Conservation (phyloP, 169 alveolate species). For the Plasmodium blacklocki region DNA sequence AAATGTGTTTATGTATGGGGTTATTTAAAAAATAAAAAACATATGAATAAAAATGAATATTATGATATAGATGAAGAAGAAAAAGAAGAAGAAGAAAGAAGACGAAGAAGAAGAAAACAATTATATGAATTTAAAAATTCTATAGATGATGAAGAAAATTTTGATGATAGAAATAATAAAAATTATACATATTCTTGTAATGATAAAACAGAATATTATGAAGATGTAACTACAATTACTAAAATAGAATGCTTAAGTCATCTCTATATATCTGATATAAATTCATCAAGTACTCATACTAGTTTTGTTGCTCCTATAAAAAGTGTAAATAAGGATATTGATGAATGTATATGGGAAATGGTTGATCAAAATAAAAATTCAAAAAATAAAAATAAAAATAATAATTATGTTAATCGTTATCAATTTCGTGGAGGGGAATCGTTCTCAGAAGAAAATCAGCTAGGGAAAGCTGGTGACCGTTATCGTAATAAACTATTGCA, state of each 20-base stretch:
- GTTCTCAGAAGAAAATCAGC: not conserved
- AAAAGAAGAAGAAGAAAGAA: not conserved
- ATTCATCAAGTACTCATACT: slow-evolving; percentile 61
- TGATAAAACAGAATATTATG: slow-evolving; percentile 6
- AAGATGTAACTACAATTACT: slow-evolving; percentile 18
- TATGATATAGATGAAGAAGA: not conserved
- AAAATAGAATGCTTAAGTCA: slow-evolving; percentile 46
- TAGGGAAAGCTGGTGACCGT: slow-evolving; percentile 15
- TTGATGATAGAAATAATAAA: not conserved
- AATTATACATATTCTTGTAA: not conserved
- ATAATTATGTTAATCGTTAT: too few relatives aligned
- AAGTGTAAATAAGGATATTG: not conserved
- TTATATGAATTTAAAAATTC: too few relatives aligned
- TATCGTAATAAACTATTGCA: slow-evolving; percentile 16
- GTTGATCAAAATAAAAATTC: not conserved
- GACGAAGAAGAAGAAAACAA: not conserved
- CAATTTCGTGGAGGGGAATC: not conserved
- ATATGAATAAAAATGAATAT: not conserved
- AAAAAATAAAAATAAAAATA: not conserved
- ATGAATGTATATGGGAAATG: not conserved
- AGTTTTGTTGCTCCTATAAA: slow-evolving; percentile 59
- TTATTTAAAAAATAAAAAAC: slow-evolving; percentile 13
- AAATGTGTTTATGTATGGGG: slow-evolving; percentile 71
- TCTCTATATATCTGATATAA: slow-evolving; percentile 34
- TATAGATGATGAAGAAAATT: too few relatives aligned